Base-by-base conservation (phyloP, 306 rosid genomes). In the Lathyrus aphaca region DNA sequence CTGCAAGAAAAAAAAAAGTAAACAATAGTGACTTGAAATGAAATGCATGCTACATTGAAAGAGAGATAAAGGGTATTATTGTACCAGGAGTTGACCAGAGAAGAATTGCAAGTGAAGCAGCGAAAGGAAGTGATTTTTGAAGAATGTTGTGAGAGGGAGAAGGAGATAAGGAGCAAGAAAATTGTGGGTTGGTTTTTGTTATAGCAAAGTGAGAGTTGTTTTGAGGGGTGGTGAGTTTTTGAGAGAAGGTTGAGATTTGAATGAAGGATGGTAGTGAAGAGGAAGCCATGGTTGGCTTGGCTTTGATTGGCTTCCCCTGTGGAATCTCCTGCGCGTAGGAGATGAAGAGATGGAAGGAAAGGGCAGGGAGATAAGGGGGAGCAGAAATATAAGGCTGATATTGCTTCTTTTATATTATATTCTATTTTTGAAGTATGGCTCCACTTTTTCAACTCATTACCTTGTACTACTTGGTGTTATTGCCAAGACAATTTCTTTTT, bases 21-120 rank as follows among this genome's bases (percentile, higher is more conserved):
- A 17, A 17, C 13, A 50, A 50, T 12, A 50, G 15, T 16, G 55
- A 48, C 25, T 48, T 19, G 29, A 19, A 51, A 9, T 19, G 29
- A 19, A 51, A 9, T 54, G 37, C 35, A 54, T 25, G 16, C 16
- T 23, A 53, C 39, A 50, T 9, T 5, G 48, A 29, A 46, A 21
- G 32, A 19, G 2, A 2, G 4, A 0, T 19, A 64, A 13, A 42
- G 69, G 14, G 4, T 64, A 57, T 19, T 64, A 57, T 19, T 42
- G 5, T 39, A 64, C 98, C 97, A 64, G 97, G 96, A 59, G 32
- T 69, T 62, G 97, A 83, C 77, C 85, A 90, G 64, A 93, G 79
- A 74, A 93, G 91, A 79, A 90, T 44, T 64, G 92, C 82, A 38
- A 84, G 54, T 39, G 98, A 86, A 70, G 91, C 91, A 79, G 89